Evolutionary conservation across 2,329 filamentous ascomycete genomes (phyloP).

Genomic region (Aureobasidium sp.): DNA sequence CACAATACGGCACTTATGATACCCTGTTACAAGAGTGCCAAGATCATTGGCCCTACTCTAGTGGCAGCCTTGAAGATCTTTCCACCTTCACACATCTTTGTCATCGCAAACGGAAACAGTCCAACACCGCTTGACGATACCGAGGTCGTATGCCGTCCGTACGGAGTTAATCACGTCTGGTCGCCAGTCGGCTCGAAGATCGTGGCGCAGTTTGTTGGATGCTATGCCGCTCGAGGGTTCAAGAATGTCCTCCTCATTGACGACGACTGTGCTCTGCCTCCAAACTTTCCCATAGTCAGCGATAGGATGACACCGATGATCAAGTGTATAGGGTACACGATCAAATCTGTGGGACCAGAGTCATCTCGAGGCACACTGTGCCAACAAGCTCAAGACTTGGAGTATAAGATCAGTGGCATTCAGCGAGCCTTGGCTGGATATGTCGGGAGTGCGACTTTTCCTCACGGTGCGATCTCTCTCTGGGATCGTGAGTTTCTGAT

Average conservation of each 20-base stretch:
- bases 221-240: conserved; percentile 40
- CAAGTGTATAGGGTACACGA: conserved; percentile 44
- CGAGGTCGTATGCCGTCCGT: conserved; percentile 38
- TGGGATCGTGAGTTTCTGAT: conserved; percentile 43
- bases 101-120: conserved; percentile 45
- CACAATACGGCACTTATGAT: conserved; percentile 39
- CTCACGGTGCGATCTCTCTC: conserved; percentile 45
- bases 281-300: conserved; percentile 42
- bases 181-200: conserved; percentile 44
- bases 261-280: conserved; percentile 43
- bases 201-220: conserved; percentile 44
- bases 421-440: conserved; percentile 39
- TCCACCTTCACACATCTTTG: conserved; percentile 40
- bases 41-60: conserved; percentile 37
- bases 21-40: conserved; percentile 43
- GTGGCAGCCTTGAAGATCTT: conserved; percentile 42
- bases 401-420: conserved; percentile 46
- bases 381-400: conserved; percentile 42
- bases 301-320: conserved; percentile 37
- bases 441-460: conserved; percentile 43
- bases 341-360: conserved; percentile 31
- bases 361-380: conserved; percentile 20
- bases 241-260: conserved; percentile 44
- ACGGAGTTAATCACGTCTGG: conserved; percentile 45
- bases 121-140: conserved; percentile 42